These are phyloP conservation scores for Cyclospora cayetanensis DNA, from an alignment of 169 alveolate genomes.

Conservation along the genomic window DNA sequence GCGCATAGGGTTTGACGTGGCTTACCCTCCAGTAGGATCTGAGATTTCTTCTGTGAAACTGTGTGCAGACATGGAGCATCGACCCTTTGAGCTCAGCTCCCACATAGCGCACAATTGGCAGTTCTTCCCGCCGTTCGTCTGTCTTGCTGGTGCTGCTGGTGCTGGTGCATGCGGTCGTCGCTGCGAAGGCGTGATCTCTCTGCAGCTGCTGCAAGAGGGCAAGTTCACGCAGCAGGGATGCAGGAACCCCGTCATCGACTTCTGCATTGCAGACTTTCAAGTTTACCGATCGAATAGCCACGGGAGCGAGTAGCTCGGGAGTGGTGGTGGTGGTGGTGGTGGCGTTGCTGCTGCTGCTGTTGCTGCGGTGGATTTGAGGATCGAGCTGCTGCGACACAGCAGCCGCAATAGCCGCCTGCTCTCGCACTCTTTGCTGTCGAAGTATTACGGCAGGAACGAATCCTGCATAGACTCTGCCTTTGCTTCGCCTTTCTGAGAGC, in stretches of 20 bases:
- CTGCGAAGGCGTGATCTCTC: conserved; percentile 41
- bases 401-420: neutral
- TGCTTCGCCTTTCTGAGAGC: conserved; percentile 13
- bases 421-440: neutral
- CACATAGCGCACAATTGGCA: conserved; percentile 5
- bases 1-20: conserved; percentile 10
- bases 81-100: conserved; percentile 15
- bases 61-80: conserved; percentile 28
- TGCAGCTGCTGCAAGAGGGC: conserved; percentile 75
- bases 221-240: conserved; percentile 82
- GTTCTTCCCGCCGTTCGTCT: neutral
- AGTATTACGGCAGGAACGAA: neutral
- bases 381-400: neutral
- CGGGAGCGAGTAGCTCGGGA: conserved; percentile 25
- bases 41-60: conserved; percentile 13
- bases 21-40: conserved; percentile 44
- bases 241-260: conserved; percentile 86
- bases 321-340: conserved; percentile 21
- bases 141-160: neutral
- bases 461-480: conserved; percentile 16
- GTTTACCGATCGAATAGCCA: conserved; percentile 80
- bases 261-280: conserved; percentile 85
- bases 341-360: neutral
- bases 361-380: neutral
- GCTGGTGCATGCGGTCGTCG: neutral